These are phyloP conservation scores for Leucosporidium yakuticum DNA, from an alignment of 768 basidiomycete species.

Conservation along the genomic window DNA sequence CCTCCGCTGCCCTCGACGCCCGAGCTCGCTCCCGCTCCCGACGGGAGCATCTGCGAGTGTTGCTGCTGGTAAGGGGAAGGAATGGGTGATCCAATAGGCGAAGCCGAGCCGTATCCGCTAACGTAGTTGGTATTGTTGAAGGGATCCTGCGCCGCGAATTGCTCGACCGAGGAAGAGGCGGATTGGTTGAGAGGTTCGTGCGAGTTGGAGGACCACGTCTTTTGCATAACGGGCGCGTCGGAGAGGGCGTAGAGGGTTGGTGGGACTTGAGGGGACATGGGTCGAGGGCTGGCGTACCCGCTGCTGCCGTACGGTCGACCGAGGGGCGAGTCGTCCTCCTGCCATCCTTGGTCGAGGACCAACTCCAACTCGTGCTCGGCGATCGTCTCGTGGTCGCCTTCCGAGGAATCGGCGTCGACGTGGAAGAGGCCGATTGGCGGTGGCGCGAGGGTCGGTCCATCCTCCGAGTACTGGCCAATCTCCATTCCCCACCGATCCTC, in stretches of 20 bases:
- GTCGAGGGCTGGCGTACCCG: neutral
- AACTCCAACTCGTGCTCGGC: slow-evolving; percentile 29
- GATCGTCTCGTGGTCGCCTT: slow-evolving; percentile 17
- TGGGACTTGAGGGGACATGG: neutral
- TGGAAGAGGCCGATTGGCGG: slow-evolving; percentile 29
- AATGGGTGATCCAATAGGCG: neutral
- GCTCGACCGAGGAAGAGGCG: slow-evolving; percentile 4
- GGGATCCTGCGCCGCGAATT: neutral
- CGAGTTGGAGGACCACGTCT: slow-evolving; percentile 8
- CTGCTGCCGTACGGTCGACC: slow-evolving; percentile 14
- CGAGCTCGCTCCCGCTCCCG: slow-evolving; percentile 1
- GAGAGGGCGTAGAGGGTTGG: slow-evolving; percentile 22
- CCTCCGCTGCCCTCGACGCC: neutral
- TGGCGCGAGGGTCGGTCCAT: slow-evolving; percentile 7
- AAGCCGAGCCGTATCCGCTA: neutral
- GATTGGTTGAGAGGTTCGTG: slow-evolving; percentile 12
- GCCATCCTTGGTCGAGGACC: slow-evolving; percentile 31
- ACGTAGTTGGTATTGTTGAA: neutral
- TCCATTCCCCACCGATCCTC: slow-evolving; percentile 95
- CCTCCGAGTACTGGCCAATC: slow-evolving; percentile 48
- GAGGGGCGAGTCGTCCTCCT: slow-evolving; percentile 4
- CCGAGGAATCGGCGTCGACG: slow-evolving; percentile 29
- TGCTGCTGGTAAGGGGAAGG: neutral
- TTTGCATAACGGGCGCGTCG: slow-evolving; percentile 23
- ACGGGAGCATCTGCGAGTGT: neutral